Percentiles rank a stretch among this genome's conserved stretches.
Conservation (phyloP, 306 rosid species). For the Casuarina equisetifolia region DNA sequence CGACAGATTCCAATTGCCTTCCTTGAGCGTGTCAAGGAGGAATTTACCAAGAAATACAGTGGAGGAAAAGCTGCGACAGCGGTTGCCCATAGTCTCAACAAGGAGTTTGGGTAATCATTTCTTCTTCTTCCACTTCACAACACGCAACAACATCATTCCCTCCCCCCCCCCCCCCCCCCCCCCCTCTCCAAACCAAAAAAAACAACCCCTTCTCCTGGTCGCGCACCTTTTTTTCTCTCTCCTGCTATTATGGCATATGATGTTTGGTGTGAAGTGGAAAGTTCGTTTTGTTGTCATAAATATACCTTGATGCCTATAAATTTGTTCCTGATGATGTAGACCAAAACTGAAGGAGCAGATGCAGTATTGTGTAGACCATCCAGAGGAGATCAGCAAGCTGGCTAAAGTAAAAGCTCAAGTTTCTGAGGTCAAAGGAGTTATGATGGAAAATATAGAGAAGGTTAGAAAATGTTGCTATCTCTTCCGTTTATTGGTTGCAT, state of each 20-base stretch:
- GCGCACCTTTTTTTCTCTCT: neutral
- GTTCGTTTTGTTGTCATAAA: neutral
- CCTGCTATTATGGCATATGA: neutral
- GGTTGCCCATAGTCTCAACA: slow-evolving; percentile 57
- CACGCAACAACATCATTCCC: no score
- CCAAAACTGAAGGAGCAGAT: slow-evolving; percentile 88
- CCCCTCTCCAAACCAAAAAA: no score
- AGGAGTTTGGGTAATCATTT: slow-evolving; percentile 70
- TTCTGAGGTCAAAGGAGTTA: slow-evolving; percentile 97
- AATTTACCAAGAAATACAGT: slow-evolving; percentile 69
- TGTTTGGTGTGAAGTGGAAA: neutral
- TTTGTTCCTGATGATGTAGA: slow-evolving; percentile 38
- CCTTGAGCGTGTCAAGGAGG: slow-evolving; percentile 83
- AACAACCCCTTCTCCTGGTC: no score
- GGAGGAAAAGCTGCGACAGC: slow-evolving; percentile 94
- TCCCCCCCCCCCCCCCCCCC: no score
- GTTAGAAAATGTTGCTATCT: slow-evolving; percentile 21
- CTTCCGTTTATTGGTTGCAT: neutral
- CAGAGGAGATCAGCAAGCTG: slow-evolving; percentile 95
- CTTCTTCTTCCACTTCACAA: neutral
- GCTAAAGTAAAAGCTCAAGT: slow-evolving; percentile 98
- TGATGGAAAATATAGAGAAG: slow-evolving; percentile 99
- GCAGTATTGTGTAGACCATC: slow-evolving; percentile 93
- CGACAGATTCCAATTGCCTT: slow-evolving; percentile 89
- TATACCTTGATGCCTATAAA: neutral